Conservation (phyloP, 352 stramenopile species). For the Phytophthora melonis region DNA sequence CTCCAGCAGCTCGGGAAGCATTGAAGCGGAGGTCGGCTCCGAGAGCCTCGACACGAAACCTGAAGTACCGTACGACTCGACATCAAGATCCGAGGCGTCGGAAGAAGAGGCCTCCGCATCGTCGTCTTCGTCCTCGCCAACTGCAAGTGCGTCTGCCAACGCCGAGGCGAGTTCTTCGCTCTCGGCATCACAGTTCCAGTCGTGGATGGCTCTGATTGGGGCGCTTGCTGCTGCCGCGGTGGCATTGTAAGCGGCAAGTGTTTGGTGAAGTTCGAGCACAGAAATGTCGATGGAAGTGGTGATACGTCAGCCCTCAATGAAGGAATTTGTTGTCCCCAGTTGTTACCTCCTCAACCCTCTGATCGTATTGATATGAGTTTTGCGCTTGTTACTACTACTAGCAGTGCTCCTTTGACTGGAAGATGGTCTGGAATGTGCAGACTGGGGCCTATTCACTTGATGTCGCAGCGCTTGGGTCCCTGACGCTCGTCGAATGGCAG, state of each 20-base stretch:
- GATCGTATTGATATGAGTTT: conserved; percentile 45
- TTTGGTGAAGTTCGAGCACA: background rate
- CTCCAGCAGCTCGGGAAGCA: conserved; percentile 1
- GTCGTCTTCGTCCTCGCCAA: conserved; percentile 10
- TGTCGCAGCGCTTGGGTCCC: background rate
- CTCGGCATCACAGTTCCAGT: background rate
- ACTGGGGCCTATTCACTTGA: conserved; percentile 4
- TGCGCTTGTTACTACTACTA: conserved; percentile 13
- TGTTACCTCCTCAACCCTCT: conserved; percentile 37
- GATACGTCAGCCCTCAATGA: background rate
- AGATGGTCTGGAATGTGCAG: background rate
- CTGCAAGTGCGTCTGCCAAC: conserved; percentile 16
- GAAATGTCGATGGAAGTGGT: too few relatives aligned
- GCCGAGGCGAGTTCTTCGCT: conserved; percentile 13
- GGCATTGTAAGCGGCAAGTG: conserved; percentile 1
- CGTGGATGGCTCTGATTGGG: conserved; percentile 1
- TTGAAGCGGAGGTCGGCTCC: conserved; percentile 13
- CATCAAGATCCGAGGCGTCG: conserved; percentile 8
- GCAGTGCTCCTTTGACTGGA: conserved; percentile 3
- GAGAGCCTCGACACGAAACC: conserved; percentile 11
- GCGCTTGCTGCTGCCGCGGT: background rate
- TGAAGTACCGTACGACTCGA: conserved; percentile 13
- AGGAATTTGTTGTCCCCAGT: background rate
- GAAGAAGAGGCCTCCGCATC: conserved; percentile 4
- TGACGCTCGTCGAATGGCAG: conserved; percentile 37